Evolutionary conservation across 2,329 filamentous ascomycete species (phyloP), one percentile per base, ranked within the genome.

Genomic region (Diplodia corticola): DNA sequence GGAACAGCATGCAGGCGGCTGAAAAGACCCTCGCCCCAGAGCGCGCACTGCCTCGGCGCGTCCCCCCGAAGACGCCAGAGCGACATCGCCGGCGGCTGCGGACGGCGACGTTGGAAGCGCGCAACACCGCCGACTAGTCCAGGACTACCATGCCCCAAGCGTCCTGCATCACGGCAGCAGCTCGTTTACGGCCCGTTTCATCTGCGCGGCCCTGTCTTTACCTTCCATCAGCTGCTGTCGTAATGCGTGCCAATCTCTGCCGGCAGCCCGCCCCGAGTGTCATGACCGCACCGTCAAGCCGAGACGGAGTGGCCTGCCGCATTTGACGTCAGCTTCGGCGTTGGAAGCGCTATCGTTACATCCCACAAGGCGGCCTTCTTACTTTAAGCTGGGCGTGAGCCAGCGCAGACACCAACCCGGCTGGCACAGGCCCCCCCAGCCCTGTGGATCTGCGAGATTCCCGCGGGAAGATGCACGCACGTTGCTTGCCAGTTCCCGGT

Each of bases 251-350:
- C 37, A 48, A 50, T 35, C 50, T 28, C 50, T 51, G 35, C 49
- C 28, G 33, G 35, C 40, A n/a, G 63, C 50, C 33, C 50, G 48
- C 37, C 37, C 51, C 17, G 24, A 64, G 63, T 55, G 46, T 22
- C 63, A 55, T 55, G 24, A 26, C 50, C 46, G 35, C 67, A 66
- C 70, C 61, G 70, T 69, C 68, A 35, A 15, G 12, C 10, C 26
- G 28, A 44, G 28, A 61, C 33, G 44, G 40, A 26, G 54, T 40
- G 2, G 35, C 64, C 69, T 67, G 68, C 63, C 70, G 69, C 69
- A 66, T 73, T 75, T 74, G 74, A 73, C 70, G 67, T 72, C 66
- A 69, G 69, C 70, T 72, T 71, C 71, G 70, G 70, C 70, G 72
- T 73, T 69, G 40, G 65, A 71, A 69, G 69, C 72, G 49, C 72